Conservation (phyloP, 306 rosid genomes). For the Pueraria montana region DNA sequence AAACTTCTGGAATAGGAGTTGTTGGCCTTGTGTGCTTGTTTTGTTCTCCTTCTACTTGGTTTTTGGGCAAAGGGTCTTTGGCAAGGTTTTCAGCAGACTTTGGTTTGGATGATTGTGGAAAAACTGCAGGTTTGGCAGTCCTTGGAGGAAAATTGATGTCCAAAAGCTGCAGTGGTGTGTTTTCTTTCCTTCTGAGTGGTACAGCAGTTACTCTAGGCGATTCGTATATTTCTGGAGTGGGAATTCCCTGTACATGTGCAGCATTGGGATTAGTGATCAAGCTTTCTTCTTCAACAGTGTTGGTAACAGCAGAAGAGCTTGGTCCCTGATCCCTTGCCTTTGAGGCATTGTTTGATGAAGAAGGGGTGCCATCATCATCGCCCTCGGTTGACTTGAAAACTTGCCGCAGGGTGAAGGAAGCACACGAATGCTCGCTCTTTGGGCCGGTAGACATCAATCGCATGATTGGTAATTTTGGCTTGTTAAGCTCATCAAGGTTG, state of each 20-base stretch:
- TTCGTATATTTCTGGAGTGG: constrained; percentile 97
- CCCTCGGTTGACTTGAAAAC: constrained; percentile 86
- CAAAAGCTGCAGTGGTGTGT: constrained; percentile 72
- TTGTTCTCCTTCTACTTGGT: constrained; percentile 57
- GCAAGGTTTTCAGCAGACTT: constrained; percentile 58
- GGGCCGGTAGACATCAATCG: constrained; percentile 88
- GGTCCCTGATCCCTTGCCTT: constrained; percentile 69
- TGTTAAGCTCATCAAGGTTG: constrained; percentile 94
- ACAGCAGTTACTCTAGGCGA: constrained; percentile 82
- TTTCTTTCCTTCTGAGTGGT: constrained; percentile 73
- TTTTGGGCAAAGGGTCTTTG: constrained; percentile 55
- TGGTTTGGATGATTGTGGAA: constrained; percentile 53
- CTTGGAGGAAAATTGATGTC: constrained; percentile 96
- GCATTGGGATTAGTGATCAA: constrained; percentile 55
- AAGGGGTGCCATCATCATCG: constrained; percentile 75
- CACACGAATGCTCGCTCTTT: constrained; percentile 90
- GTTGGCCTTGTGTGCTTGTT: constrained; percentile 44
- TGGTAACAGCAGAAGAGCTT: constrained; percentile 64
- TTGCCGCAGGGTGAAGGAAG: constrained; percentile 83
- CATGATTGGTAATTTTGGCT: constrained; percentile 89
- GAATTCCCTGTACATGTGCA: constrained; percentile 87
- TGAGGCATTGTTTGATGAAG: constrained; percentile 71
- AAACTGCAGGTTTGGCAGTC: constrained; percentile 55
- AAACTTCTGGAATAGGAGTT: constrained; percentile 59
- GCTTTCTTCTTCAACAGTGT: constrained; percentile 71